Percentiles rank a stretch among this genome's conserved stretches.
Conservation (phyloP, 768 basidiomycete species). For the Artomyces pyxidatus region DNA sequence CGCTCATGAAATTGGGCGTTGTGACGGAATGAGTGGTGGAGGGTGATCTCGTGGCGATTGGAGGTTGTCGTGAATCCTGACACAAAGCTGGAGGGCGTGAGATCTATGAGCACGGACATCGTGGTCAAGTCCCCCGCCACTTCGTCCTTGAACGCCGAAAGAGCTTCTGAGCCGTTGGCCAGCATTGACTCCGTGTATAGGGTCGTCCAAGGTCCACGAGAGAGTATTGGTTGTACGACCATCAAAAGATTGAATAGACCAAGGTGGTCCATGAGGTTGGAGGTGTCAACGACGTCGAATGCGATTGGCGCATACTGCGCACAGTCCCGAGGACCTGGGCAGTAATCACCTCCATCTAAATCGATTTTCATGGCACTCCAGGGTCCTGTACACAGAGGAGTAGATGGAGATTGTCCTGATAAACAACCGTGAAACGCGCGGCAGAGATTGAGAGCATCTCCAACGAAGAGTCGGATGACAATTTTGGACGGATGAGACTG, state of each 20-base stretch:
- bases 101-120: background rate
- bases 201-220: conserved; percentile 19
- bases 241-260: conserved; percentile 39
- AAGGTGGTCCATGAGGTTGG: conserved; percentile 40
- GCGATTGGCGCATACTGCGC: conserved; percentile 21
- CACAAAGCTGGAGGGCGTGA: background rate
- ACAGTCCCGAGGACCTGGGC: conserved; percentile 11
- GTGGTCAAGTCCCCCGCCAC: background rate
- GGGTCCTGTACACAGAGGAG: conserved; percentile 21
- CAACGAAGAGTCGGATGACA: conserved; percentile 32
- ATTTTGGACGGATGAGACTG: conserved; percentile 2
- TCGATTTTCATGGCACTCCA: conserved; percentile 29
- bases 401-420: conserved; percentile 13
- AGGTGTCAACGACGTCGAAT: conserved; percentile 43
- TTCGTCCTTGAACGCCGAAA: background rate
- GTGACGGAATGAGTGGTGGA: too few species aligned
- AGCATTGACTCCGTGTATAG: conserved; percentile 38
- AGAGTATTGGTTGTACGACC: conserved; percentile 30
- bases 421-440: background rate
- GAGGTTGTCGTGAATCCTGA: background rate
- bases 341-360: conserved; percentile 20
- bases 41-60: conserved; percentile 1
- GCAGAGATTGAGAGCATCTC: conserved; percentile 33
- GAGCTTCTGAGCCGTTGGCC: conserved; percentile 19
- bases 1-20: background rate